Evolutionary conservation across 176 grass and related monocot genomes (phyloP).

Genomic region (Cenchrus americanus): DNA sequence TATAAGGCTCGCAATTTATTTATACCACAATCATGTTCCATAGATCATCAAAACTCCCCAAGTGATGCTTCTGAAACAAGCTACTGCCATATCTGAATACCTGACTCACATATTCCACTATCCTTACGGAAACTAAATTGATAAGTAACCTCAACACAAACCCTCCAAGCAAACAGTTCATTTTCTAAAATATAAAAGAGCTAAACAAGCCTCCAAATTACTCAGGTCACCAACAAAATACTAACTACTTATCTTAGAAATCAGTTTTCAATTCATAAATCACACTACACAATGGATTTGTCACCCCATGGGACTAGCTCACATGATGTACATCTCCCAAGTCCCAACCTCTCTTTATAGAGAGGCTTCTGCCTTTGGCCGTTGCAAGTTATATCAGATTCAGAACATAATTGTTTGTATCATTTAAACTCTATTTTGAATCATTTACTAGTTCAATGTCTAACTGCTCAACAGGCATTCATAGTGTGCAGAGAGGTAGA

Average conservation of each 20-base stretch:
- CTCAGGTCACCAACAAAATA: conserved; percentile 16
- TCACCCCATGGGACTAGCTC: neutral
- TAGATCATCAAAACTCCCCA: neutral
- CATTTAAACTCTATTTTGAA: no score
- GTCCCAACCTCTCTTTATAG: neutral
- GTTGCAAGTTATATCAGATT: neutral
- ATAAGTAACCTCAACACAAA: neutral
- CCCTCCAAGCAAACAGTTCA: neutral
- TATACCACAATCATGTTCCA: neutral
- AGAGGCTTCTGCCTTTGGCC: neutral
- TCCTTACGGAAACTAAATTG: neutral
- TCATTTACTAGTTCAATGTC: neutral
- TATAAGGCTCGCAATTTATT: neutral
- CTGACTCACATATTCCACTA: neutral
- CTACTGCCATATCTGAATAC: neutral
- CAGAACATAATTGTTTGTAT: neutral
- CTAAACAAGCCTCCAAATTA: neutral
- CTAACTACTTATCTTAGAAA: neutral
- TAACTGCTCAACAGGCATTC: neutral
- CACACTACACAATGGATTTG: neutral
- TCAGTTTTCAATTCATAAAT: neutral
- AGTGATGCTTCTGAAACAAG: neutral
- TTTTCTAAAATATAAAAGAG: no score
- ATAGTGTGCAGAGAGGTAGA: neutral
- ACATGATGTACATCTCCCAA: neutral